phyloP scores from a whole-genome alignment of 495 filamentous ascomycete genomes.

The Trichoderma asperelloides region DNA sequence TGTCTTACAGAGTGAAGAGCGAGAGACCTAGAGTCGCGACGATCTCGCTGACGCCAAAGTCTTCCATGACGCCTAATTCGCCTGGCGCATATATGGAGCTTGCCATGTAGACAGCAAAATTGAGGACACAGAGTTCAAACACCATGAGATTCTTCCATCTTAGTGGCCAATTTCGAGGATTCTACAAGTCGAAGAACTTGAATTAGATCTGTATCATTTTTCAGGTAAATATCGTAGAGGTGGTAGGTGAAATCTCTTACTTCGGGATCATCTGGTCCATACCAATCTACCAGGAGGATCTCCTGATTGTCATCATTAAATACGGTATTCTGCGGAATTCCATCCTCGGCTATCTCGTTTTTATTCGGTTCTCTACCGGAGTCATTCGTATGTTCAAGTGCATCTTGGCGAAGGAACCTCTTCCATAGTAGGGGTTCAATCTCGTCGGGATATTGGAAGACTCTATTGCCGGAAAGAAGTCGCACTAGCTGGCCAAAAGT shows the following conservation, averaged over 20 bases:
- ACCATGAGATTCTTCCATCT: slow-evolving; percentile 14
- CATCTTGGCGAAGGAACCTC: background rate
- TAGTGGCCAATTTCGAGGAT: slow-evolving; percentile 20
- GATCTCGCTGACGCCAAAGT: slow-evolving; percentile 33
- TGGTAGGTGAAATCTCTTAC: slow-evolving; percentile 4
- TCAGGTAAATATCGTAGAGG: background rate
- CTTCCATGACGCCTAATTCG: slow-evolving; percentile 24
- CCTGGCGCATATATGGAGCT: slow-evolving; percentile 37
- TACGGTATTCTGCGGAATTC: background rate
- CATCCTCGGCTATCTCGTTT: background rate
- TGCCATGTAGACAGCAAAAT: slow-evolving; percentile 21
- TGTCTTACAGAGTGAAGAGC: slow-evolving; percentile 37
- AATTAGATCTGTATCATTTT: background rate
- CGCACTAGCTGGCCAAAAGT: background rate
- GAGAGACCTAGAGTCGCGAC: slow-evolving; percentile 40
- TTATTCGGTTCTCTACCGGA: background rate
- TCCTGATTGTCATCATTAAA: background rate
- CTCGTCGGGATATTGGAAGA: background rate
- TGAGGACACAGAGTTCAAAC: slow-evolving; percentile 20
- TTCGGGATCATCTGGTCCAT: slow-evolving; percentile 19
- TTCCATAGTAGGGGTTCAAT: background rate
- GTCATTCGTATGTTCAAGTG: background rate
- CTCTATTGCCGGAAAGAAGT: background rate
- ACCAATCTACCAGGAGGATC: slow-evolving; percentile 17
- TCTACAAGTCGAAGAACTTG: slow-evolving; percentile 10